Evolutionary conservation across 2,329 filamentous ascomycete genomes (phyloP).

Genomic region (Alternaria incomplexa): DNA sequence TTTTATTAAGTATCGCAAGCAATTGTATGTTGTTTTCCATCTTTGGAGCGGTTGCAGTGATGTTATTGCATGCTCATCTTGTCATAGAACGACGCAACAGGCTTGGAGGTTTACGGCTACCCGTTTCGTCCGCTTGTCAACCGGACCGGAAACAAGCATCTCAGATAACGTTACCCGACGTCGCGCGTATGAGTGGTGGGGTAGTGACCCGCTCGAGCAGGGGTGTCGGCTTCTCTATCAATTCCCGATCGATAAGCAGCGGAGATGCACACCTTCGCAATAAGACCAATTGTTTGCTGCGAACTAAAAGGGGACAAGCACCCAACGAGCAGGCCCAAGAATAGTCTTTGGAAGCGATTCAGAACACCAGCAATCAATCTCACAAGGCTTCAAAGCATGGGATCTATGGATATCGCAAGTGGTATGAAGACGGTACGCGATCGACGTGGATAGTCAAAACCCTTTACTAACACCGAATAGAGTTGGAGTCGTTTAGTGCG

Average conservation of each 20-base stretch:
- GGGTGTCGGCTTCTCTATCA: neutral
- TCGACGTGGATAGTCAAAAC: neutral
- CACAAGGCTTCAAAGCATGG: neutral
- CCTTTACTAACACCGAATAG: neutral
- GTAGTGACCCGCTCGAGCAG: neutral
- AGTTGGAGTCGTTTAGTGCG: constrained; percentile 21
- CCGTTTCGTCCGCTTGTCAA: neutral
- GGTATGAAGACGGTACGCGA: constrained; percentile 6
- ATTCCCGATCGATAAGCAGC: constrained; percentile 4
- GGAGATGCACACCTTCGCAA: neutral
- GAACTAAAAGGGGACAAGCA: neutral
- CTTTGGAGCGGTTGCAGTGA: neutral
- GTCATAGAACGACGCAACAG: too few relatives aligned
- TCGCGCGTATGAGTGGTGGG: neutral
- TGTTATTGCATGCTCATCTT: too few relatives aligned
- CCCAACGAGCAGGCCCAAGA: neutral
- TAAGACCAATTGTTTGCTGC: neutral
- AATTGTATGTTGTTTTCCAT: neutral
- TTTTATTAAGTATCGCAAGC: neutral
- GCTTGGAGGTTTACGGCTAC: neutral
- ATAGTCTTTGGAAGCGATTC: too few relatives aligned
- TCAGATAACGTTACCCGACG: neutral
- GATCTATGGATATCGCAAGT: neutral
- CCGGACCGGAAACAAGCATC: neutral
- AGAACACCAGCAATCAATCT: too few relatives aligned